A percentile compares a stretch with the other conserved stretches of the same genome.
Conservation (phyloP, 176 grass and related monocot species). For the Hsuehochloa calcarea region DNA sequence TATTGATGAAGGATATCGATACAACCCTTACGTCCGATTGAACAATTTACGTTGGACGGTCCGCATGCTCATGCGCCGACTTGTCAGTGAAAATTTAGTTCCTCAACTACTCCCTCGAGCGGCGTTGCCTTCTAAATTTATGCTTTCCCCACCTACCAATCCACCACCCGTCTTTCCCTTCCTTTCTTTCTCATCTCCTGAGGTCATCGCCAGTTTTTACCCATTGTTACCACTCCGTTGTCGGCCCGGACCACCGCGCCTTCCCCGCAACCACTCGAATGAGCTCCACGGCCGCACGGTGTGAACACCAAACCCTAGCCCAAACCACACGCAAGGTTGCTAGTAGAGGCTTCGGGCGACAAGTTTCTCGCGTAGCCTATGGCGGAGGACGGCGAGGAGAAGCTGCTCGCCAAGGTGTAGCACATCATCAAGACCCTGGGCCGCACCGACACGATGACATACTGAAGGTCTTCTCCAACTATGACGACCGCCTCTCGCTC, state of each 20-base stretch:
- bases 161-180: too few relatives aligned
- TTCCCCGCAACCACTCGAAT: background rate
- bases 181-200: background rate
- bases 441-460: conserved; percentile 85
- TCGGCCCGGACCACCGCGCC: conserved; percentile 12
- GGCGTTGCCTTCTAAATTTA: background rate
- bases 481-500: conserved; percentile 83
- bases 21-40: too few relatives aligned
- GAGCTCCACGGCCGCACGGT: conserved; percentile 1
- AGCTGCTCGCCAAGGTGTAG: conserved; percentile 85
- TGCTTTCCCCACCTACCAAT: too few relatives aligned
- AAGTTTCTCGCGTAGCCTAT: conserved; percentile 20
- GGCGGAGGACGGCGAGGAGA: conserved; percentile 97
- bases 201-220: conserved; percentile 11
- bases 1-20: too few relatives aligned
- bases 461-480: conserved; percentile 89
- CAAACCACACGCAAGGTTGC: background rate
- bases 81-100: conserved; percentile 3
- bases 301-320: conserved; percentile 31
- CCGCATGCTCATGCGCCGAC: background rate
- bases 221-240: background rate
- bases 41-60: too few relatives aligned
- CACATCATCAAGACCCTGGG: conserved; percentile 86
- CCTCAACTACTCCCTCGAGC: background rate
- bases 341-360: background rate